Evolutionary conservation across 129 eudicot genomes (phyloP).

Genomic region (Arctium lappa): DNA sequence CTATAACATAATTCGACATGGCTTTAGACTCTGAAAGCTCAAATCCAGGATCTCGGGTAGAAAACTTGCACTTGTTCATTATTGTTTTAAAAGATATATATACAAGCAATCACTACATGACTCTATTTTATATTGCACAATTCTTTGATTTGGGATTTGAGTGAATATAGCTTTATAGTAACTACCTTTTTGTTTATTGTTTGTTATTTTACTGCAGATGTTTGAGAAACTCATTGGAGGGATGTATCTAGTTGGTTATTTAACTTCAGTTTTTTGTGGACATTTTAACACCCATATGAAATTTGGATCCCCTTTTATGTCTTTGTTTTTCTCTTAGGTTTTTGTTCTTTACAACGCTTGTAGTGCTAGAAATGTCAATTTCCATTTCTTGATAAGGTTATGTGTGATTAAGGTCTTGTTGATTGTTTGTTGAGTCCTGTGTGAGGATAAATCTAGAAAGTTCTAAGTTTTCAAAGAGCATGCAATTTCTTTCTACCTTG

Average conservation of each 20-base stretch:
- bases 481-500: neutral
- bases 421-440: neutral
- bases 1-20: slow-evolving; percentile 63
- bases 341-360: no score
- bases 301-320: neutral
- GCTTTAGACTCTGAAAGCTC: slow-evolving; percentile 61
- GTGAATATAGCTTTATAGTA: neutral
- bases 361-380: neutral
- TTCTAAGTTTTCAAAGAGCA: neutral
- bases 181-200: neutral
- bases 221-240: slow-evolving; percentile 76
- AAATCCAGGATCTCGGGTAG: slow-evolving; percentile 64
- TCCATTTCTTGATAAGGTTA: neutral
- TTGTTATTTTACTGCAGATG: slow-evolving; percentile 34
- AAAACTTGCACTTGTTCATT: neutral
- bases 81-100: neutral
- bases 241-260: slow-evolving; percentile 39
- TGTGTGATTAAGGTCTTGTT: neutral
- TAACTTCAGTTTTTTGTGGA: neutral
- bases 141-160: neutral
- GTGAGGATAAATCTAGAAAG: neutral
- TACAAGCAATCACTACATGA: no score
- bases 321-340: neutral
- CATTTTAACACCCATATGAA: neutral
- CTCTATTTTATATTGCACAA: neutral